Base-by-base conservation (phyloP, 306 rosid genomes). In the Hippophae gyantsensis region DNA sequence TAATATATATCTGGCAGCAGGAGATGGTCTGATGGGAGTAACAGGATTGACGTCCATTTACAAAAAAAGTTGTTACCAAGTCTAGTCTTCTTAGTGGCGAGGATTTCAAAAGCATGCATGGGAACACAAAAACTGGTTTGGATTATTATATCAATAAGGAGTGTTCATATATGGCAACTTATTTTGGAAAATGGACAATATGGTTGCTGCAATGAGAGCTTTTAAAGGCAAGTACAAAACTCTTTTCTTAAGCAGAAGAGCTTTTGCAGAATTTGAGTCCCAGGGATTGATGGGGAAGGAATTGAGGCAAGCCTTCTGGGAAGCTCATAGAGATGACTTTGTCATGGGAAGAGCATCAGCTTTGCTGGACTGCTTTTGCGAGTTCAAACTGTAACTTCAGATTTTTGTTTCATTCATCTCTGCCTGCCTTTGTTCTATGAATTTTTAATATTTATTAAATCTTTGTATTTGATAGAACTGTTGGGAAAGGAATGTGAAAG, bases 101-200 rank as follows among this genome's bases (percentile, higher is more conserved):
- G 66, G 99, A 92, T 70, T 85, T 92, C 76, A 75, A 80, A 50
- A 85, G 56, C 72, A 85, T 92, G 96, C 96, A 92, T 48, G 99
- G 96, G 45, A 92, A 92, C 77, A 88, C 99, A 13, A 92, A 92
- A 84, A 96, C 98, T 41, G 98, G 96, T 13, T 68, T 90, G 84
- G 98, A 90, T 70, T 87, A 90, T 58, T 81, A 78, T 45, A 13
- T 92, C 96, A 23, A 84, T 88, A 5, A 82, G 83, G 56, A 92
- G 99, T 67, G 96, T 80, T 87, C 89, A 0, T 85, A 88, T 61
- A 50, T 88, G 9, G 93, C 96, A 57, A 88, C 95, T 13, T 92
- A 87, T 70, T 88, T 87, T 64, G 96, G 96, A 46, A 92, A 92
- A 92, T 88, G 99, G 96, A 92, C 63, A 92, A 92, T 86, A 87